phyloP scores from a whole-genome alignment of 148 eudicot species.

The Rhododendron ovatum region DNA sequence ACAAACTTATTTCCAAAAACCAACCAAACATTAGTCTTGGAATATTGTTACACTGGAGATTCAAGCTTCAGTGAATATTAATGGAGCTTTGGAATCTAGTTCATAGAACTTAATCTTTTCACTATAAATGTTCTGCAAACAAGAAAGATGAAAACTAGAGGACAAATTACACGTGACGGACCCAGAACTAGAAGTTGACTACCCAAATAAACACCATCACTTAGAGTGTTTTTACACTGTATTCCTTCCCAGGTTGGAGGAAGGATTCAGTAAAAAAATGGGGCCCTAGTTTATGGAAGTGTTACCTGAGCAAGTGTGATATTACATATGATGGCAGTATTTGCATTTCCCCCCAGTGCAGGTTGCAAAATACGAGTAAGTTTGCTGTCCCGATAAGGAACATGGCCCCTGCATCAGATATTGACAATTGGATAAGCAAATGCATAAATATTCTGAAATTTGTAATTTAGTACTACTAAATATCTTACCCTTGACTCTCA shows the following conservation, averaged over 20 bases:
- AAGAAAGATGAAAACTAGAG: not conserved
- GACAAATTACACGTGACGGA: not conserved
- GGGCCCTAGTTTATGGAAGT: constrained; percentile 2
- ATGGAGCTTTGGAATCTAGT: not conserved
- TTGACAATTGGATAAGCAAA: not conserved
- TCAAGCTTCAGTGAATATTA: not conserved
- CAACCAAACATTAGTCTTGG: not conserved
- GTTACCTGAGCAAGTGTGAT: constrained; percentile 95
- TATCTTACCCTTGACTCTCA: constrained; percentile 91
- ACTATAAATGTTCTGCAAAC: not conserved
- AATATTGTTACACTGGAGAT: not conserved
- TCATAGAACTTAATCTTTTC: not conserved
- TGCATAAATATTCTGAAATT: not conserved
- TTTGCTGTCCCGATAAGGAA: constrained; percentile 97
- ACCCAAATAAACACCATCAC: not conserved
- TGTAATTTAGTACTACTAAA: not conserved
- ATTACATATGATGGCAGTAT: constrained; percentile 92
- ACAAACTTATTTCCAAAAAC: not conserved
- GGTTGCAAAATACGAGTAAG: constrained; percentile 97
- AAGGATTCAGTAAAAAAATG: not conserved
- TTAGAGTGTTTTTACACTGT: not conserved
- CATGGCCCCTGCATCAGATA: constrained; percentile 72
- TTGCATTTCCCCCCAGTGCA: constrained; percentile 96
- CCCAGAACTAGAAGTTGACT: not conserved
- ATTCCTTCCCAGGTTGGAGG: not conserved